Evolutionary conservation across 257 asterid genomes (phyloP).

Genomic region (Solanum etuberosum): DNA sequence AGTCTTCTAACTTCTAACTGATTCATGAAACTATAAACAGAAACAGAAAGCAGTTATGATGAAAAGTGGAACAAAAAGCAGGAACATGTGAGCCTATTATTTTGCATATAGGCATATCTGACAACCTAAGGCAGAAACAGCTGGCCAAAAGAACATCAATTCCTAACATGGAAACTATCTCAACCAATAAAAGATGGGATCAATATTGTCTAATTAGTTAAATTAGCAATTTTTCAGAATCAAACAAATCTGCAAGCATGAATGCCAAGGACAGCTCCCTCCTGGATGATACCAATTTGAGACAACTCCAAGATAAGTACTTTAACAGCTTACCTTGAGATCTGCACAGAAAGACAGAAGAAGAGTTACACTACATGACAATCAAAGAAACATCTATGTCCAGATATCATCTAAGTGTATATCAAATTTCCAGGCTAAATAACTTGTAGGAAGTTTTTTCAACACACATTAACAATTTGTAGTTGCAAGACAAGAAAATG

Average conservation of each 20-base stretch:
- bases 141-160: background rate
- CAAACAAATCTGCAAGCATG: background rate
- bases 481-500: background rate
- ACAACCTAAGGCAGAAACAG: background rate
- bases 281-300: constrained; percentile 19
- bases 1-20: background rate
- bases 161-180: background rate
- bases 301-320: constrained; percentile 17
- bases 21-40: background rate
- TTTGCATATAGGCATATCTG: background rate
- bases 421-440: background rate
- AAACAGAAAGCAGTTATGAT: background rate
- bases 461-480: background rate
- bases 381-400: background rate
- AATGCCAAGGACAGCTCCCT: constrained; percentile 14
- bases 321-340: constrained; percentile 51
- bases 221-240: background rate
- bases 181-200: background rate
- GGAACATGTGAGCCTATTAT: background rate
- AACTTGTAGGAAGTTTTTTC: background rate
- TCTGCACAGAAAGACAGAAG: constrained; percentile 46
- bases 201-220: background rate
- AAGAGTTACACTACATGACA: background rate
- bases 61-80: background rate
- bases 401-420: background rate